Base-by-base conservation (phyloP, 495 filamentous ascomycete genomes). In the Neurospora sublineolata region DNA sequence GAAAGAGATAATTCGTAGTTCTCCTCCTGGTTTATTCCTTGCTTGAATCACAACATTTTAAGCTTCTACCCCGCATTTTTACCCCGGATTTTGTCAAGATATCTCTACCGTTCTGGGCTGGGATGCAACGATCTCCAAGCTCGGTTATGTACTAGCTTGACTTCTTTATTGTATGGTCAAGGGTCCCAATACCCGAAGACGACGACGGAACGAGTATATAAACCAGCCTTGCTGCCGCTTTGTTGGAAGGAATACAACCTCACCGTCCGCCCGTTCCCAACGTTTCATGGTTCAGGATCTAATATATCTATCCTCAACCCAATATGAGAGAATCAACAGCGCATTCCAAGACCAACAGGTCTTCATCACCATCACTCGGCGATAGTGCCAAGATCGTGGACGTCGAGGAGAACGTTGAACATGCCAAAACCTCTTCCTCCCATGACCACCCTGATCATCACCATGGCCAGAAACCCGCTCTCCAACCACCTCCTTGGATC, bases 401-500 rank as follows among this genome's bases (percentile, higher is more conserved):
- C 30, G 7, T 64, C 14, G 27, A 64, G 52, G 27, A 64, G 52
- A 64, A 64, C 5, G 30, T 64, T 18, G 52, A 64, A 64, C 14
- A 33, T 33, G 14, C 52, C 27, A 18, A 33, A 64, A 33, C 14
- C 3, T 8, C 52, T 64, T 8, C 27, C 2, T 64, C 52, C 16
- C 23, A 16, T 64, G 52, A 36, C 16, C 12, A 64, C 6, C 52
- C 52, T 33, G 52, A 33, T 2, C 52, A 30, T 64, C 44, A 52
- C 9, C 44, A 27, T 52, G 23, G 30, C 14, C 52, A 64, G 46
- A 58, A 1, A 27, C 9, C 46, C 0, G 52, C 52, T 3, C 75
- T 79, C 5, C 74, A 87, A 73, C 80, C 85, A 1, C 87, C 87
- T 0, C 79, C 80, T 39, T 84, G 83, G 68, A 83, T 89, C 69